Percentiles rank a stretch among this genome's conserved stretches.
phyloP scores from a whole-genome alignment of 352 stramenopile genomes.

The Globisporangium sylvaticum region DNA sequence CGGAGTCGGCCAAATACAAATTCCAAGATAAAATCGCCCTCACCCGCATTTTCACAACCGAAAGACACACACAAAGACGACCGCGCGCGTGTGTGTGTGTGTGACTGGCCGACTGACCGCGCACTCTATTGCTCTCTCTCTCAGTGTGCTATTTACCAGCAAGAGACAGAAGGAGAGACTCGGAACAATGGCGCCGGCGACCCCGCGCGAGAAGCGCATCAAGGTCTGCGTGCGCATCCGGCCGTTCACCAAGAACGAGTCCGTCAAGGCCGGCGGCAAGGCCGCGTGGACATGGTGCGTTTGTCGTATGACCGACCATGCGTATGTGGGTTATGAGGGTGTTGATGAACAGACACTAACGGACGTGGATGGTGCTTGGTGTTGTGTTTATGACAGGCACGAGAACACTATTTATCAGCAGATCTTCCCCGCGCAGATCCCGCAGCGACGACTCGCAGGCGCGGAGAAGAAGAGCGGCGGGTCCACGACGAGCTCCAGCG shows the following conservation, averaged over 20 bases:
- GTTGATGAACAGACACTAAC: not conserved
- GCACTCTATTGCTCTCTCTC: not conserved
- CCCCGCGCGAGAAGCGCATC: constrained; percentile 60
- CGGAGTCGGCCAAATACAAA: not conserved
- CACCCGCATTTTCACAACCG: not conserved
- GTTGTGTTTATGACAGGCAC: constrained; percentile 35
- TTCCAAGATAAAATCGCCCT: not conserved
- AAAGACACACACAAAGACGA: not conserved
- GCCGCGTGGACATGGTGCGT: constrained; percentile 77
- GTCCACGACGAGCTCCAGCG: constrained; percentile 36
- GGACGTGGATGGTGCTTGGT: not conserved
- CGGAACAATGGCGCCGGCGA: constrained; percentile 7
- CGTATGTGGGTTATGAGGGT: not conserved
- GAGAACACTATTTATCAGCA: constrained; percentile 88
- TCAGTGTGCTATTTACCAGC: not conserved
- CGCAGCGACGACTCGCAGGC: constrained; percentile 21
- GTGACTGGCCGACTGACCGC: not conserved
- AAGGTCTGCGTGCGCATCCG: constrained; percentile 75
- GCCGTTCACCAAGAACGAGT: constrained; percentile 73
- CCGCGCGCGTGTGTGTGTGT: not conserved
- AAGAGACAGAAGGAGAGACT: not conserved
- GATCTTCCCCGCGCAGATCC: constrained; percentile 70
- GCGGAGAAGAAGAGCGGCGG: constrained; percentile 26
- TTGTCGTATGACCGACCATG: not conserved
- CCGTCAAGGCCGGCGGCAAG: constrained; percentile 63